phyloP scores from a whole-genome alignment of 1,284 basidiomycete genomes.

The Pisolithus thermaeus region DNA sequence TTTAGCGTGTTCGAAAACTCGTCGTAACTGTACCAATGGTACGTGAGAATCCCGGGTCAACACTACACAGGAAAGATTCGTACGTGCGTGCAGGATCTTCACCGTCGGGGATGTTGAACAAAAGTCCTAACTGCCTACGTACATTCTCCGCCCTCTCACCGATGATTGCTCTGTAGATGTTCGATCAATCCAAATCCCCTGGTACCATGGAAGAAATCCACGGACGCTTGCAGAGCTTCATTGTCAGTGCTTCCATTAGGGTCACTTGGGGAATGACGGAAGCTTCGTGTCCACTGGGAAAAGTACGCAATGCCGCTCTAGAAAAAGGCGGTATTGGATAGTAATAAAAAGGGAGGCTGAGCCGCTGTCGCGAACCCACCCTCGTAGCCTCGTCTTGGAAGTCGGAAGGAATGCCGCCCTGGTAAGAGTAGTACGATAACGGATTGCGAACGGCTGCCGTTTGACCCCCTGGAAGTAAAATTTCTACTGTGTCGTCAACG shows the following conservation, averaged over 20 bases:
- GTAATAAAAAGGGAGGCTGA: not conserved
- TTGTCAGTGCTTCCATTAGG: conserved; percentile 2
- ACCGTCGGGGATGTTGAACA: conserved; percentile 6
- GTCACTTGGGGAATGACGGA: not conserved
- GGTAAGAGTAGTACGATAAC: conserved; percentile 10
- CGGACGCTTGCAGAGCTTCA: conserved; percentile 3
- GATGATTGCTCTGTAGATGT: not conserved
- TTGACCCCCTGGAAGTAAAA: not conserved
- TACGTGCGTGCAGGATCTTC: conserved; percentile 3
- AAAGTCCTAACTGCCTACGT: conserved; percentile 2
- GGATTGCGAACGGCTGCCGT: conserved; percentile 2
- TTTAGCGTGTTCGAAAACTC: conserved; percentile 7
- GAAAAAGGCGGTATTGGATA: not conserved
- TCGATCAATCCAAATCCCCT: not conserved
- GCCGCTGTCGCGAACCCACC: conserved; percentile 1
- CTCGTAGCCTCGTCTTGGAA: conserved; percentile 10
- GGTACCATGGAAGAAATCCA: not conserved
- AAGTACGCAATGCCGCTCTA: conserved; percentile 5
- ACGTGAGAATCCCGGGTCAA: not conserved
- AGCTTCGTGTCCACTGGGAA: conserved; percentile 3
- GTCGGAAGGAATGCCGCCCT: conserved; percentile 13
- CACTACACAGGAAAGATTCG: not conserved
- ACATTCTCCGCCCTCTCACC: not conserved
- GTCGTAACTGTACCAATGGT: conserved; percentile 4
- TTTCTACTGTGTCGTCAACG: not conserved